These are phyloP conservation scores for Fusarium sp. DNA, from an alignment of 2,329 filamentous ascomycete genomes.

Conservation along the genomic window DNA sequence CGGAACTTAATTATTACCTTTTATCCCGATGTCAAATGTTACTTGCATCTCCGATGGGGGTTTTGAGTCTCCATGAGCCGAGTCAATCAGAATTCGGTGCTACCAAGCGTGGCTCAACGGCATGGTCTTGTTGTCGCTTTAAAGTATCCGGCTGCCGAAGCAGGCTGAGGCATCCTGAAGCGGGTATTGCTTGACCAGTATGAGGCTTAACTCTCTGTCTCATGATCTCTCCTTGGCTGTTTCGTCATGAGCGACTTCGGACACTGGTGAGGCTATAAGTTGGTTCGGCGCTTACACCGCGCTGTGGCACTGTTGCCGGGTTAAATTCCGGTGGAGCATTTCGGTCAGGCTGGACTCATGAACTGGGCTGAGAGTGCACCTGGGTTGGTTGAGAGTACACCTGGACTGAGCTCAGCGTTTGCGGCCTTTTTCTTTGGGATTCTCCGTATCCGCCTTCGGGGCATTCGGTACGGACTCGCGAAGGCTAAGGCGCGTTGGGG, in stretches of 20 bases:
- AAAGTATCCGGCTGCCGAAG: background rate
- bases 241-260: slow-evolving; percentile 42
- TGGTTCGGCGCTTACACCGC: slow-evolving; percentile 39
- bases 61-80: slow-evolving; percentile 8
- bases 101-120: slow-evolving; percentile 2
- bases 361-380: slow-evolving; percentile 23
- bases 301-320: slow-evolving; percentile 32
- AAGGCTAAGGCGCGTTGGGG: slow-evolving; percentile 39
- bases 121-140: background rate
- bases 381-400: slow-evolving; percentile 22
- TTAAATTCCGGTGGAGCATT: slow-evolving; percentile 37
- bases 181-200: slow-evolving; percentile 10
- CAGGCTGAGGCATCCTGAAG: slow-evolving; percentile 1
- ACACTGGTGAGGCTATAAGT: slow-evolving; percentile 31
- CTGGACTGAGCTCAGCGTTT: slow-evolving; percentile 28
- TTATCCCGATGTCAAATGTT: slow-evolving; percentile 1
- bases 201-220: background rate
- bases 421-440: slow-evolving; percentile 42
- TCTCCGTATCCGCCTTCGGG: slow-evolving; percentile 34
- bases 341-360: slow-evolving; percentile 4
- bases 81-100: slow-evolving; percentile 10
- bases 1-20: slow-evolving; percentile 13
- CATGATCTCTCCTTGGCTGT: slow-evolving; percentile 11
- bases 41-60: slow-evolving; percentile 5
- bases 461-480: slow-evolving; percentile 34